These are phyloP conservation scores for Boeremia exigua DNA, from an alignment of 2,329 filamentous ascomycete genomes.

Conservation along the genomic window DNA sequence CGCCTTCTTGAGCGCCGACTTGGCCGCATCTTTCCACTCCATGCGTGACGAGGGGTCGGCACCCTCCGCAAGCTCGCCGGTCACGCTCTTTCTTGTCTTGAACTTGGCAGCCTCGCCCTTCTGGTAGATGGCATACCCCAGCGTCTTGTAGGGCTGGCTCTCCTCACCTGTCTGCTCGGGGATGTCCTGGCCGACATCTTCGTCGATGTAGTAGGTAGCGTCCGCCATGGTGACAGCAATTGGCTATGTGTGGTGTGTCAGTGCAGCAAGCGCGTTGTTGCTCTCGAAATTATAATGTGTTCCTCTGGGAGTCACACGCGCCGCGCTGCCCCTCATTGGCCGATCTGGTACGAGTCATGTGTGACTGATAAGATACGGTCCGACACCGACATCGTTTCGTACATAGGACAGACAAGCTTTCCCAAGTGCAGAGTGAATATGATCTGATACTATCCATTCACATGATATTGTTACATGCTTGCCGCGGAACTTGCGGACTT, in stretches of 20 bases:
- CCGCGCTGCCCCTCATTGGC: constrained; percentile 23
- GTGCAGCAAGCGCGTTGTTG: constrained; percentile 25
- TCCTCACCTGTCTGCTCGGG: constrained; percentile 70
- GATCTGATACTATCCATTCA: background rate
- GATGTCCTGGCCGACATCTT: constrained; percentile 77
- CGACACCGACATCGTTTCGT: background rate
- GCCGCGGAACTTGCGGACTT: background rate
- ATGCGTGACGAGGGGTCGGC: constrained; percentile 68
- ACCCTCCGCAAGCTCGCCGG: constrained; percentile 45
- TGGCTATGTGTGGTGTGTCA: constrained; percentile 24
- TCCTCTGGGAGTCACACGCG: constrained; percentile 30
- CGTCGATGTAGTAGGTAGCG: constrained; percentile 74
- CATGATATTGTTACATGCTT: background rate
- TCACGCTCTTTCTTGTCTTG: constrained; percentile 65
- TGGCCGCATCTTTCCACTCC: constrained; percentile 81
- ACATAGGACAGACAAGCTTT: background rate
- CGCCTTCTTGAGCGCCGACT: constrained; percentile 86
- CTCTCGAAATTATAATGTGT: constrained; percentile 37
- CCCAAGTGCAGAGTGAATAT: background rate
- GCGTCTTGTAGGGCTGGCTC: constrained; percentile 78
- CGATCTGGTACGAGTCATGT: constrained; percentile 32
- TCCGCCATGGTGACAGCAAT: constrained; percentile 47
- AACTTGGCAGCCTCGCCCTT: constrained; percentile 69
- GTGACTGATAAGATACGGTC: constrained; percentile 26
- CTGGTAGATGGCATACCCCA: constrained; percentile 78